These are phyloP conservation scores for Ophiosphaerella narmari DNA, from an alignment of 2,329 filamentous ascomycete species.

Conservation along the genomic window DNA sequence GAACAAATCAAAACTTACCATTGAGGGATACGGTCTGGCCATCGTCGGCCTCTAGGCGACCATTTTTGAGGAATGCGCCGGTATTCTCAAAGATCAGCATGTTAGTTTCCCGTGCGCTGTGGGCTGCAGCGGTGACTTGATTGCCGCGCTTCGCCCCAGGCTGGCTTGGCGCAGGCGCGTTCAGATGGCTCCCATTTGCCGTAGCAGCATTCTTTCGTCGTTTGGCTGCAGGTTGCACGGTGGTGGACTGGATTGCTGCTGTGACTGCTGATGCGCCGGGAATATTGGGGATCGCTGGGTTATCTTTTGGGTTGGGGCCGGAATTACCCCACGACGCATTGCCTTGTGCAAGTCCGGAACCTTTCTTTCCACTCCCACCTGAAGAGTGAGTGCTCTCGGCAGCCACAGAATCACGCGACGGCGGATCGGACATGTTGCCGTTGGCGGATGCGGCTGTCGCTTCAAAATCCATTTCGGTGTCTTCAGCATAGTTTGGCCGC, in stretches of 20 bases:
- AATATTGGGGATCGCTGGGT: constrained; percentile 46
- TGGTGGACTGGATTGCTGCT: constrained; percentile 44
- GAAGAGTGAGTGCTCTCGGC: constrained; percentile 39
- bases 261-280: constrained; percentile 65
- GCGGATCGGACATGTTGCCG: constrained; percentile 52
- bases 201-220: constrained; percentile 78
- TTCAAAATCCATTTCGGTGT: constrained; percentile 89
- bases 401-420: constrained; percentile 42
- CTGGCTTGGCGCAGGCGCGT: constrained; percentile 48
- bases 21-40: constrained; percentile 82
- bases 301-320: constrained; percentile 43
- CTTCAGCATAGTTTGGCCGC: constrained; percentile 94
- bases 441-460: constrained; percentile 64
- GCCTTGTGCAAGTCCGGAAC: constrained; percentile 46
- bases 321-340: constrained; percentile 45
- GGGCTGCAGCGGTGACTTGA: constrained; percentile 46
- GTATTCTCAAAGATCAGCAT: constrained; percentile 85
- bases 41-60: constrained; percentile 85
- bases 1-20: constrained; percentile 61
- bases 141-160: constrained; percentile 38
- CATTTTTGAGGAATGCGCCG: constrained; percentile 70
- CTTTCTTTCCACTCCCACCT: constrained; percentile 45
- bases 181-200: constrained; percentile 42
- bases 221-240: constrained; percentile 56
- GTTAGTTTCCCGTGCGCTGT: constrained; percentile 68